Base-by-base conservation (phyloP, 257 asterid species). In the Ocimum tenuiflorum region DNA sequence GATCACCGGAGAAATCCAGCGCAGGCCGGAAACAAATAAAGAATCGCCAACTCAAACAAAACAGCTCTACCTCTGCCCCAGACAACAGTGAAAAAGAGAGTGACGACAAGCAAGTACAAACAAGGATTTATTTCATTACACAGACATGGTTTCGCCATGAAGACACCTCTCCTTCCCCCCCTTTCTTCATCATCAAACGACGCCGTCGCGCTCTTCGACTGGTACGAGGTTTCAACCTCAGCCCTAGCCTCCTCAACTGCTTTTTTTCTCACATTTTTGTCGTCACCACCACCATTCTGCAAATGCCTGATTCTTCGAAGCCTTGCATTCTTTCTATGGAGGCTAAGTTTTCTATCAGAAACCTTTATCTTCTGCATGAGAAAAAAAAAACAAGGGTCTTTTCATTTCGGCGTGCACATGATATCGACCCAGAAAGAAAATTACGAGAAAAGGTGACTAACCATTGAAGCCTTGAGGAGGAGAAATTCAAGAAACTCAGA, bases 51-150 rank as follows among this genome's bases (percentile, higher is more conserved):
- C 19, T 77, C 69, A 31, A 75, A 54, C 35, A 73, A 3, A 22
- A 78, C 42, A 1, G 85, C 81, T 41, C 65, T 70, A 48, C 7
- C 20, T 71, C 55, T 75, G 1, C 83, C 83, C 49, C 73, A 74
- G 3, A 71, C 41, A 42, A 62, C 36, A 27, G 70, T 71, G 41
- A 36, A 70, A 33, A 20, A 78, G n/a, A 20, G 64, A 66, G 14
- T 56, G 46, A 42, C 72, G 60, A n/a, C 70, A 47, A 60, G 51
- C 42, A 73, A 60, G 64, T 65, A 70, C 14, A 48, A 64, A 33
- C 64, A 73, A 7, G 53, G 50, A 15, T 35, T 62, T 17, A 2
- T 17, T 15, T 13, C 43, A 31, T 5, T 31, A 15, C 51, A 35
- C 7, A 72, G 60, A 46, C 53, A 52, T 56, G 63, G 31, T 48